Conservation (phyloP, 805 yeast species). For the Myxozyma geophila region DNA sequence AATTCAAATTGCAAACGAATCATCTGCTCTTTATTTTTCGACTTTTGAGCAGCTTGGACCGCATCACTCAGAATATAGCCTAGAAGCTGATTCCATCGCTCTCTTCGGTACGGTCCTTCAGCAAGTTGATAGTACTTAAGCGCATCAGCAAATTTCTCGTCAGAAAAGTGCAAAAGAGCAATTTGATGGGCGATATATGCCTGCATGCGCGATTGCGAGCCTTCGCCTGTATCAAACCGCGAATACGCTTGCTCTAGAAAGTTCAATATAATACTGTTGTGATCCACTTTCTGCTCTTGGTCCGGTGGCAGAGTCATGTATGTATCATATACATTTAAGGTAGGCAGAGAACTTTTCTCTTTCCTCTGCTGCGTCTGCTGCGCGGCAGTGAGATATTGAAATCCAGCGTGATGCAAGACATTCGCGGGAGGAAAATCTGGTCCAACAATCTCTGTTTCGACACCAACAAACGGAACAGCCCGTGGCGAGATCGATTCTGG, state of each 20-base stretch:
- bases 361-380: slow-evolving; percentile 41
- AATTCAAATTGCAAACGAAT: slow-evolving; percentile 30
- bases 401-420: slow-evolving; percentile 36
- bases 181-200: slow-evolving; percentile 43
- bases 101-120: slow-evolving; percentile 48
- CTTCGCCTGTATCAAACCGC: slow-evolving; percentile 23
- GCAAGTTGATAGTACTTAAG: slow-evolving; percentile 51
- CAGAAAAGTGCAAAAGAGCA: slow-evolving; percentile 53
- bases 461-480: slow-evolving; percentile 44
- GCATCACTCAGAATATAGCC: slow-evolving; percentile 47
- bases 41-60: slow-evolving; percentile 44
- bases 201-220: slow-evolving; percentile 31
- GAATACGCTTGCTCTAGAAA: slow-evolving; percentile 29
- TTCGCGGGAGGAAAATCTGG: slow-evolving; percentile 36
- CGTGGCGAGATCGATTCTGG: slow-evolving; percentile 52
- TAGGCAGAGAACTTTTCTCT: background rate
- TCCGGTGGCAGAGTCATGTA: slow-evolving; percentile 26
- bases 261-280: slow-evolving; percentile 13
- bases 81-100: slow-evolving; percentile 50
- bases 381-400: slow-evolving; percentile 37
- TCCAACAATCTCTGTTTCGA: slow-evolving; percentile 18
- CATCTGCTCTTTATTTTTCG: slow-evolving; percentile 17
- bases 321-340: slow-evolving; percentile 4
- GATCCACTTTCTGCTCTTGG: slow-evolving; percentile 22
- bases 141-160: slow-evolving; percentile 49